Conservation (phyloP, 495 filamentous ascomycete genomes). For the Penicillium flavigenum region DNA sequence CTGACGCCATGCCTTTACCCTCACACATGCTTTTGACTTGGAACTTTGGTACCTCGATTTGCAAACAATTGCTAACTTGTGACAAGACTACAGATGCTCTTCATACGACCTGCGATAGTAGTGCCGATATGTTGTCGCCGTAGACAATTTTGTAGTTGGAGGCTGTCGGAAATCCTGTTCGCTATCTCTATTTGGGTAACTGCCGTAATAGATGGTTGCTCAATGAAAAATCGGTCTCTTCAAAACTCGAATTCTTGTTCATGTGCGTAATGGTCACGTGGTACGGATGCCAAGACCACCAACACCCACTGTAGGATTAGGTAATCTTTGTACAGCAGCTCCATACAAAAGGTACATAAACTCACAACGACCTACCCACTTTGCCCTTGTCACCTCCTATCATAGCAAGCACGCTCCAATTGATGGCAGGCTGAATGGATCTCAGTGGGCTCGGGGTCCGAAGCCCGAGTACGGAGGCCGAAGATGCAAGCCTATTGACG, state of each 20-base stretch:
- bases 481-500: too few species aligned
- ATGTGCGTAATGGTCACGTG: too few species aligned
- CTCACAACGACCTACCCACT: too few species aligned
- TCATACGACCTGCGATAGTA: conserved; percentile 9
- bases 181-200: conserved; percentile 3
- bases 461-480: too few species aligned
- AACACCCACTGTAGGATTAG: too few species aligned
- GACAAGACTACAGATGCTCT: conserved; percentile 19
- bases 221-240: conserved; percentile 11
- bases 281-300: too few species aligned
- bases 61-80: conserved; percentile 33
- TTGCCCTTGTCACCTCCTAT: too few species aligned
- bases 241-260: not conserved
- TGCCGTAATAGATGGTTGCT: conserved; percentile 11
- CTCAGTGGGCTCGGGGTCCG: too few species aligned
- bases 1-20: conserved; percentile 45
- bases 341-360: too few species aligned
- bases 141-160: conserved; percentile 12
- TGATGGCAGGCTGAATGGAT: too few species aligned
- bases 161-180: conserved; percentile 1
- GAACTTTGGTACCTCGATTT: conserved; percentile 7
- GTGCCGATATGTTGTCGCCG: conserved; percentile 8
- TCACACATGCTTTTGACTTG: conserved; percentile 19
- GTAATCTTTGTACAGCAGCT: too few species aligned
- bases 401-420: too few species aligned